A percentile compares a stretch with the other conserved stretches of the same genome.
phyloP scores from a whole-genome alignment of 495 filamentous ascomycete genomes.

The Xylaria venustula region DNA sequence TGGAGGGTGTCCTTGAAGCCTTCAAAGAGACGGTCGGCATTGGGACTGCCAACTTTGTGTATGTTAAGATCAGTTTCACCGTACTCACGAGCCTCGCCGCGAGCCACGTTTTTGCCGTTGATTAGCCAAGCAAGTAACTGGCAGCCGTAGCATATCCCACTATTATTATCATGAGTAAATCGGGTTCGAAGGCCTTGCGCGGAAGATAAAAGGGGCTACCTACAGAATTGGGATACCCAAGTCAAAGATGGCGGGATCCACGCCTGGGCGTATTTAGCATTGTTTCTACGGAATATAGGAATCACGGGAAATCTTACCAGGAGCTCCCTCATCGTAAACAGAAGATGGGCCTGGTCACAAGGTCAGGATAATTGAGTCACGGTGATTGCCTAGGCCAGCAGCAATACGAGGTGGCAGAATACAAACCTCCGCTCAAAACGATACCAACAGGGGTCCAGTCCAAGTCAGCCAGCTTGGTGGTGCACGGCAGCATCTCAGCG shows the following conservation, averaged over 20 bases:
- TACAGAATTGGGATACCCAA: constrained; percentile 68
- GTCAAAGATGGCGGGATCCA: constrained; percentile 77
- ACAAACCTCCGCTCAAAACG: constrained; percentile 66
- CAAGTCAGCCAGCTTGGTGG: constrained; percentile 76
- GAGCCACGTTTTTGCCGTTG: constrained; percentile 65
- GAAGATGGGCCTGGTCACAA: constrained; percentile 27
- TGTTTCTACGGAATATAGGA: constrained; percentile 1
- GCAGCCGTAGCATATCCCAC: constrained; percentile 72
- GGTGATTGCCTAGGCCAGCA: neutral
- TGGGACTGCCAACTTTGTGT: constrained; percentile 37
- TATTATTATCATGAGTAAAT: neutral
- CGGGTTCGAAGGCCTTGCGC: neutral
- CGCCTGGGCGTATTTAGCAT: constrained; percentile 29
- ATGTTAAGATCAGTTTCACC: constrained; percentile 57
- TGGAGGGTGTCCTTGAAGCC: constrained; percentile 62
- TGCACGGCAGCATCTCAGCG: constrained; percentile 92
- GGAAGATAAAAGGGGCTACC: neutral
- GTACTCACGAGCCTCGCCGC: constrained; percentile 71
- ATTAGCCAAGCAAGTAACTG: constrained; percentile 81
- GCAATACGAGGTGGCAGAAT: neutral
- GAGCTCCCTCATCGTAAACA: constrained; percentile 66
- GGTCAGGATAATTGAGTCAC: neutral
- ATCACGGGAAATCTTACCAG: constrained; percentile 43
- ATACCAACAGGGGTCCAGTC: constrained; percentile 79
- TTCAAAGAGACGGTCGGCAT: constrained; percentile 68